Percentiles rank a stretch among this genome's conserved stretches.
Evolutionary conservation across 2,329 filamentous ascomycete genomes (phyloP).

Genomic region (Madurella fahalii): DNA sequence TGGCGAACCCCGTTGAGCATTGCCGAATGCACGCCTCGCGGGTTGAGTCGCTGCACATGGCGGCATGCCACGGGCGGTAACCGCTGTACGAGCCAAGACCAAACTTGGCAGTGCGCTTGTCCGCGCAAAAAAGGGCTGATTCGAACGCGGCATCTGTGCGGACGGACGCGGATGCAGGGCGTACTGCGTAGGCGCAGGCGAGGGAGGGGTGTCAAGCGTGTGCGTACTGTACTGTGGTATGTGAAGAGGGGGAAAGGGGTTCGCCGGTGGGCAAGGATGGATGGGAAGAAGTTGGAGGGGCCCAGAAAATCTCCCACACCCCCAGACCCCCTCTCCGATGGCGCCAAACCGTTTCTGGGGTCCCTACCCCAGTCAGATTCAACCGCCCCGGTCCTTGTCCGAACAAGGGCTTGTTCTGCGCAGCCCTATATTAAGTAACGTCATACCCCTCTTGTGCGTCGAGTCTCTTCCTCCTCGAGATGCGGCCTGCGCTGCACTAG

Average conservation of each 20-base stretch:
- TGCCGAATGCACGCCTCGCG: no score
- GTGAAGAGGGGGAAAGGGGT: not conserved
- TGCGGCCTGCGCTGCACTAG: not conserved
- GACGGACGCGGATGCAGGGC: conserved; percentile 5
- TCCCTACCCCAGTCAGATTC: conserved; percentile 15
- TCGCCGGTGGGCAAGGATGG: not conserved
- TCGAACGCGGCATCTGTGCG: not conserved
- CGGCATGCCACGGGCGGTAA: no score
- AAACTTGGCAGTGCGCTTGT: conserved; percentile 6
- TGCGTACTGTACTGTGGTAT: not conserved
- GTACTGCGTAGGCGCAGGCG: conserved; percentile 8
- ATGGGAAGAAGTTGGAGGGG: not conserved
- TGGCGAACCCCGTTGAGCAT: no score
- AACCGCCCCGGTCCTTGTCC: conserved; percentile 12
- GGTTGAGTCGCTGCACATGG: no score
- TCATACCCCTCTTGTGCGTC: conserved; percentile 16
- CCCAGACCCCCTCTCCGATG: conserved; percentile 13
- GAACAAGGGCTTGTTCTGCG: conserved; percentile 7
- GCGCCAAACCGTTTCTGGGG: conserved; percentile 24
- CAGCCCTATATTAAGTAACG: conserved; percentile 30
- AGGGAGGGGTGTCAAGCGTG: not conserved
- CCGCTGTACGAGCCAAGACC: no score
- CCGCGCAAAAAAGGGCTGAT: conserved; percentile 12
- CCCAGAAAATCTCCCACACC: not conserved
- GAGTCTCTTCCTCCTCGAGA: not conserved